Base-by-base conservation (phyloP, 1,139 yeast genomes). In the Keqinozyma sinolaborantium region DNA sequence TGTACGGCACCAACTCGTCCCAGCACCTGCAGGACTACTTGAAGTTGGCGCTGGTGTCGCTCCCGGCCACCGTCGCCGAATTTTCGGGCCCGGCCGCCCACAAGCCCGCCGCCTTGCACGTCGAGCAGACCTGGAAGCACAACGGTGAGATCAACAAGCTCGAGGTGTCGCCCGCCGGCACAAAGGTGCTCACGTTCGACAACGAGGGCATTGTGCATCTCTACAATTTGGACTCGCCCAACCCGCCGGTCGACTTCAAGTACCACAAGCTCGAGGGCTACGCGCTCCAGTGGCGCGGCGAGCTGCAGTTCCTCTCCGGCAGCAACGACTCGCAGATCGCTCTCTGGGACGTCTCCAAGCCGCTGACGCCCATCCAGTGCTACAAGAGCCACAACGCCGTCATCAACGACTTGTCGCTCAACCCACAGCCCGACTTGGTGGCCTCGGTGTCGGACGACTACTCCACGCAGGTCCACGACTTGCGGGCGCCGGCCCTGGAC, bases 361-460 rank as follows among this genome's bases (percentile, higher is more conserved):
- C 65, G 2, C 51, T 61, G 2, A 54, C 66, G 2, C 83, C 83
- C 10, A 45, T 58, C 10, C 66, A 59, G 39, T 52, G 60, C 4
- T 70, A 70, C 48, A 60, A 63, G 32, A 51, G 68, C 7, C 83
- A 79, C 49, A 44, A 52, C 7, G 72, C 77, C 1, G 73, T 69
- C 2, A 68, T 79, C 16, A 79, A 78, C 50, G 84, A 74, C 43
- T 45, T 79, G 23, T 60, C 82, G 3, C 79, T 74, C 42, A 56
- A 59, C 26, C 46, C 51, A 30, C 55, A 68, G 30, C 39, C 37
- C 24, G 56, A 65, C 14, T 44, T 83, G 16, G 78, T 85, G 51
- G 94, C 81, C 0, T 77, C 88, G 3, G 90, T 76, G 5, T 70
- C 87, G 5, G 95, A 85, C 50, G 95, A 83, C 50, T 73, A 72